Conservation (phyloP, 768 basidiomycete species). For the Hypholoma sublateritium region DNA sequence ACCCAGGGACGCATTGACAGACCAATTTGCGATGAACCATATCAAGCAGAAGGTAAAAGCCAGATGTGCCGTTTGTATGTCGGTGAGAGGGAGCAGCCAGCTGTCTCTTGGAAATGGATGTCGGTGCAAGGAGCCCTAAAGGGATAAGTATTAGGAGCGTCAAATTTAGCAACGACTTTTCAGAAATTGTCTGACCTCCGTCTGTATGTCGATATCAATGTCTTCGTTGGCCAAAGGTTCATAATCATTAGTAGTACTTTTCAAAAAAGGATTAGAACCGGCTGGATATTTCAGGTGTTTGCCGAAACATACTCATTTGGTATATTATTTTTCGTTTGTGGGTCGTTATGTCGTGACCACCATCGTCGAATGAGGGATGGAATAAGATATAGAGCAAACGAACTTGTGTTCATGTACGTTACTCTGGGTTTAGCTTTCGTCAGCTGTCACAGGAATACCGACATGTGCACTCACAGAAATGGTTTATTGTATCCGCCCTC, state of each 20-base stretch:
- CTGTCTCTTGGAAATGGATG: not conserved
- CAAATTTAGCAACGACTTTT: too few species aligned
- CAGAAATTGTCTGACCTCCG: too few species aligned
- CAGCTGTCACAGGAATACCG: conserved; percentile 58
- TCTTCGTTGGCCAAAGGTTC: conserved; percentile 22
- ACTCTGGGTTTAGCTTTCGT: conserved; percentile 20
- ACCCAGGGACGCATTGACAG: conserved; percentile 77
- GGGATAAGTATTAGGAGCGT: not conserved
- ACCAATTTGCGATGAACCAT: conserved; percentile 96
- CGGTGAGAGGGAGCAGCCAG: conserved; percentile 22
- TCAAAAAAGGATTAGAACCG: not conserved
- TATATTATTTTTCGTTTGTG: not conserved
- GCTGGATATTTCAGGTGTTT: too few species aligned
- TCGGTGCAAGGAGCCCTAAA: not conserved
- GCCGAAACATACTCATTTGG: conserved; percentile 7
- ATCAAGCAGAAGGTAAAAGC: conserved; percentile 82
- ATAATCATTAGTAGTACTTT: conserved; percentile 19
- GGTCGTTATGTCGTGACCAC: conserved; percentile 11
- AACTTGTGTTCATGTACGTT: conserved; percentile 85
- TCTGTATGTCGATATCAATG: not conserved
- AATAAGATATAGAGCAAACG: conserved; percentile 57
- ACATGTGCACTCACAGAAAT: conserved; percentile 56
- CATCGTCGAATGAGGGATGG: conserved; percentile 27
- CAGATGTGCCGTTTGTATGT: conserved; percentile 73
- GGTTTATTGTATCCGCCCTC: conserved; percentile 81